Evolutionary conservation across 352 stramenopile species (phyloP), one percentile per base, ranked within the genome.

Genomic region (Phytophthora nicotianae): DNA sequence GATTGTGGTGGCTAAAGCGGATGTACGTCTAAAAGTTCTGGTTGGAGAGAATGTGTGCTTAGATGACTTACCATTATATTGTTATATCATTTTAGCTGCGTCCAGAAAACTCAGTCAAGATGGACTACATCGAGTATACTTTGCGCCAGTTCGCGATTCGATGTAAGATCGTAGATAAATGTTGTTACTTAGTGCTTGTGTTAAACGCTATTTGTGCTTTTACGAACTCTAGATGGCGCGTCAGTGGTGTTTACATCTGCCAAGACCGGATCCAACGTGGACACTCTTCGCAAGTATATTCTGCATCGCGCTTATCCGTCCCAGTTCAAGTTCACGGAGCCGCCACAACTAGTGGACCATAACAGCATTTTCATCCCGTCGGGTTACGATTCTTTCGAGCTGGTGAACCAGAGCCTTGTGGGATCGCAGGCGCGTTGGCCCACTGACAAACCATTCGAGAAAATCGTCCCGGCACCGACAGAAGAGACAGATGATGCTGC

Each of bases 71-170:
- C 41, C 6, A 29, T 5, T 61, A 2, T 57, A 20, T 56, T 38
- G 43, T 29, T 38, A 29, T 32, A 40, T 46, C n/a, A 1, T 47
- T 60, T 5, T 59, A 90, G 83, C 54, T 89, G 46, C 79, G 82
- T 24, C 77, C 77, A 6, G 86, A 95, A 48, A 91, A 90, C 67
- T 92, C 86, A 5, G 63, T 91, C 17, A 91, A 93, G 60, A 90
- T 92, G 77, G 86, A 95, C 62, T 95, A 88, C 63, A 82, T 93
- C 37, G 82, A 95, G 68, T 93, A 83, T 51, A 84, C 75, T 5
- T 70, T 95, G 29, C 86, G 86, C 35, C 82, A 91, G 42, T 88
- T 90, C 52, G 83, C 82, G 9, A 86, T 95, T 67, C 77, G 77
- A 65, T 91, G 86, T 93, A 79, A 58, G 83, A 21, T 5, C 13